phyloP scores from a whole-genome alignment of 1,284 basidiomycete genomes.

The Malassezia sp. region DNA sequence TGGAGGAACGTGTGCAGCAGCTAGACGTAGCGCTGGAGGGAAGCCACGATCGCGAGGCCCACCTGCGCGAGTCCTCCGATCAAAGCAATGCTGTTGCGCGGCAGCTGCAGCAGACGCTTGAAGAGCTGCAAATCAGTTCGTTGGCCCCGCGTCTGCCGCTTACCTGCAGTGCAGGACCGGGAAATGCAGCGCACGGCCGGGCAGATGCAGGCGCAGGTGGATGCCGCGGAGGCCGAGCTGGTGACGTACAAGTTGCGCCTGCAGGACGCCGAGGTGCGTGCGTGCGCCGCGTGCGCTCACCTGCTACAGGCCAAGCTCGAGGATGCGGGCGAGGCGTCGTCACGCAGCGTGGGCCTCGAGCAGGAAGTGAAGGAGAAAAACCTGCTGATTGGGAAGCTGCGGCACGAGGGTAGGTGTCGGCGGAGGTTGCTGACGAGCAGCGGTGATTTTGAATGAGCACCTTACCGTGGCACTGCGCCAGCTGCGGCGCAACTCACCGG shows the following conservation, averaged over 20 bases:
- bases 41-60: constrained; percentile 32
- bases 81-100: constrained; percentile 63
- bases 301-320: constrained; percentile 59
- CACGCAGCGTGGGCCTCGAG: constrained; percentile 61
- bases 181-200: constrained; percentile 61
- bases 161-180: constrained; percentile 52
- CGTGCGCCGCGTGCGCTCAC: constrained; percentile 1
- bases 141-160: background rate
- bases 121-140: constrained; percentile 65
- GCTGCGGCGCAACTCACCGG: constrained; percentile 69
- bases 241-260: constrained; percentile 69
- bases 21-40: constrained; percentile 43
- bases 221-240: constrained; percentile 60
- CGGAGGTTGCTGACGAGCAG: background rate
- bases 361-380: constrained; percentile 90
- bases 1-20: constrained; percentile 60
- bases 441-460: constrained; percentile 74
- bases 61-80: constrained; percentile 55
- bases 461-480: constrained; percentile 91
- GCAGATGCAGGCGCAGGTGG: constrained; percentile 66
- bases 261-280: constrained; percentile 3
- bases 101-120: constrained; percentile 81
- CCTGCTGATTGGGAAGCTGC: constrained; percentile 15
- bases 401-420: constrained; percentile 49
- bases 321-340: constrained; percentile 59